Percentiles rank a stretch among this genome's conserved stretches.
Evolutionary conservation across 345 rosid species (phyloP).

Genomic region (Eucalyptus pumila): DNA sequence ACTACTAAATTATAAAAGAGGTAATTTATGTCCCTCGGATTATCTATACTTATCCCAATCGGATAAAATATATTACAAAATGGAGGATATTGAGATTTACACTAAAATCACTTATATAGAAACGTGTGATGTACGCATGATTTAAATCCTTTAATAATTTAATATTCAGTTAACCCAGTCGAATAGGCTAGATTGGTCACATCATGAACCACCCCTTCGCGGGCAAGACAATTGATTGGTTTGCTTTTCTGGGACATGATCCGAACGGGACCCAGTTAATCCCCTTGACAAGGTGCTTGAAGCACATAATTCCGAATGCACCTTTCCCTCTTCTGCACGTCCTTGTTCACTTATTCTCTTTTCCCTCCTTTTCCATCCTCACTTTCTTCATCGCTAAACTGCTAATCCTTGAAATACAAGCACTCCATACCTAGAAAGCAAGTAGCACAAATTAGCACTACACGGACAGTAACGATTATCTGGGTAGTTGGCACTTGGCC

Average conservation of each 20-base stretch:
- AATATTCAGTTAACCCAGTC: background rate
- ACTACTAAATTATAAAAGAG: background rate
- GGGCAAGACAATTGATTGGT: background rate
- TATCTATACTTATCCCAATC: background rate
- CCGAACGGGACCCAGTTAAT: background rate
- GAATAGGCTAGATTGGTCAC: background rate
- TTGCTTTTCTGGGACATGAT: background rate
- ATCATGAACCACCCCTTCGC: background rate
- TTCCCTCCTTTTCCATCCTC: background rate
- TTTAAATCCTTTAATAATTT: background rate
- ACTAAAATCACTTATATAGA: background rate
- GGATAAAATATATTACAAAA: accelerated
- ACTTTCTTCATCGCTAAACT: background rate
- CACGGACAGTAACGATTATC: background rate
- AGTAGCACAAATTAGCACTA: background rate
- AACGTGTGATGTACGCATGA: too few species aligned
- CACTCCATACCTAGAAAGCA: background rate
- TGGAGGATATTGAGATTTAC: background rate
- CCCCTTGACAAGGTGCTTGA: background rate
- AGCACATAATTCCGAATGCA: background rate
- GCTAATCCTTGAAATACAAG: background rate
- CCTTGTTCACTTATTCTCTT: background rate
- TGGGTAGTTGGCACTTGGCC: background rate
- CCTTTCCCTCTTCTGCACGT: background rate
- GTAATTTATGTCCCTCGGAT: background rate